Conservation (phyloP, 73 alveolate genomes). For the Uronychia binucleata region DNA sequence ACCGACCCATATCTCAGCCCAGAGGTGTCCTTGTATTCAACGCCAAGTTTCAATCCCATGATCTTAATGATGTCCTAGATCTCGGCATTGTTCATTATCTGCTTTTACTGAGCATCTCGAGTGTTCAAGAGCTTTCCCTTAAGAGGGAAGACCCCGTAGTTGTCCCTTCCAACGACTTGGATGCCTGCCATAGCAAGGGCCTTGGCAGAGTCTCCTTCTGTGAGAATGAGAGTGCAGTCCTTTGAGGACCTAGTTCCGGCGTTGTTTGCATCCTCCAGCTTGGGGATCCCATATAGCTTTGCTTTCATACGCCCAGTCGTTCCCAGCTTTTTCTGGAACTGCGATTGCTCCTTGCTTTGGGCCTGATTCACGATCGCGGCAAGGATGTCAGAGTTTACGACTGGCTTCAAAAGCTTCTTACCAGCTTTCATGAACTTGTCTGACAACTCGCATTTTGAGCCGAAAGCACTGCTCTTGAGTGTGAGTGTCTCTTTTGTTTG, state of each 20-base stretch:
- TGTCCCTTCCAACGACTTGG: conserved; percentile 98
- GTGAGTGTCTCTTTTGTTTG: conserved; percentile 99
- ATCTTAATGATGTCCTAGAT: conserved; percentile 95
- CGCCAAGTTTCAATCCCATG: conserved; percentile 93
- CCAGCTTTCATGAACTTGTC: conserved; percentile 85
- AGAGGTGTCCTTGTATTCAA: conserved; percentile 73
- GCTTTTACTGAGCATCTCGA: conserved; percentile 91
- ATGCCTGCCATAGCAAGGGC: conserved; percentile 99
- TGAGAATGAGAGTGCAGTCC: conserved; percentile 91
- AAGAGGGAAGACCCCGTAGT: conserved; percentile 98
- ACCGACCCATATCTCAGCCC: conserved; percentile 98
- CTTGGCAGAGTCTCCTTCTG: conserved; percentile 99
- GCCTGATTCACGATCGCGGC: conserved; percentile 84
- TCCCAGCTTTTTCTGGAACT: conserved; percentile 74
- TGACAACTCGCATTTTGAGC: conserved; percentile 91
- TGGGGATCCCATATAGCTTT: conserved; percentile 93
- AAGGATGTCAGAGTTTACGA: conserved; percentile 83
- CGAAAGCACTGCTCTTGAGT: conserved; percentile 89
- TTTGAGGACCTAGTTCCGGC: conserved; percentile 89
- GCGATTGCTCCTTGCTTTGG: conserved; percentile 82
- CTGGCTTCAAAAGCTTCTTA: not conserved
- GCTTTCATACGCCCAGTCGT: conserved; percentile 71
- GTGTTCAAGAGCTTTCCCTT: conserved; percentile 98
- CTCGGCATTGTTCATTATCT: conserved; percentile 94
- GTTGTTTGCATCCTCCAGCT: conserved; percentile 98